A percentile compares a stretch with the other conserved stretches of the same genome.
Evolutionary conservation across 2,329 filamentous ascomycete genomes (phyloP).

Genomic region (Botrytis fragariae): DNA sequence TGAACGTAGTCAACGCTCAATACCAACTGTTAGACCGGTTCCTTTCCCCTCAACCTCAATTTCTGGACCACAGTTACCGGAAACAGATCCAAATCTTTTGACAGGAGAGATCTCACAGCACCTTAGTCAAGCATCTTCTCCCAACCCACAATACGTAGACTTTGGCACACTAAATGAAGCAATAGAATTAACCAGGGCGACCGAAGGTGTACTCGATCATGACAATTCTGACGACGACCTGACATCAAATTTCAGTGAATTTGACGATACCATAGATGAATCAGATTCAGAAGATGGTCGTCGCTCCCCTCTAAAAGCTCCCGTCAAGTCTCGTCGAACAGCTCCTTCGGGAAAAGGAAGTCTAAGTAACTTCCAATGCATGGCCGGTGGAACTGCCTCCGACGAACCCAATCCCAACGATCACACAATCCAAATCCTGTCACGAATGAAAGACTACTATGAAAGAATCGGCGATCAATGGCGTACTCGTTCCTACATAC

Average conservation of each 20-base stretch:
- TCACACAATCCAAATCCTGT: constrained; percentile 71
- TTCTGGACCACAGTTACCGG: neutral
- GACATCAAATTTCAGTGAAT: constrained; percentile 2
- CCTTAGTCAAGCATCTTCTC: neutral
- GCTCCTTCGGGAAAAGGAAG: constrained; percentile 23
- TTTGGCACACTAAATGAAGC: neutral
- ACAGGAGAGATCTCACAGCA: neutral
- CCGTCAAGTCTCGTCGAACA: constrained; percentile 8
- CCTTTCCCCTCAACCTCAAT: neutral
- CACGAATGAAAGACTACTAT: constrained; percentile 79
- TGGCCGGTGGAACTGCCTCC: constrained; percentile 49
- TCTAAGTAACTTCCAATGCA: constrained; percentile 54
- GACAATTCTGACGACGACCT: constrained; percentile 4
- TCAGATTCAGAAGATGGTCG: constrained; percentile 39
- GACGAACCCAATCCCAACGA: constrained; percentile 63
- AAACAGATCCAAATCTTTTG: neutral
- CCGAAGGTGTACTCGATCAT: constrained; percentile 9
- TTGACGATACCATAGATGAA: constrained; percentile 36
- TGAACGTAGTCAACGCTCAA: constrained; percentile 31
- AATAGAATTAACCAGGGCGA: constrained; percentile 4
- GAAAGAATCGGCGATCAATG: constrained; percentile 71
- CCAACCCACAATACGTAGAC: neutral
- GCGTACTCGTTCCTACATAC: constrained; percentile 73
- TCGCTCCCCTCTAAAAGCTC: constrained; percentile 12
- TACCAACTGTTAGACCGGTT: neutral